These are phyloP conservation scores for Haematococcus sp. DNA, from an alignment of 139 green algal genomes.

Conservation along the genomic window DNA sequence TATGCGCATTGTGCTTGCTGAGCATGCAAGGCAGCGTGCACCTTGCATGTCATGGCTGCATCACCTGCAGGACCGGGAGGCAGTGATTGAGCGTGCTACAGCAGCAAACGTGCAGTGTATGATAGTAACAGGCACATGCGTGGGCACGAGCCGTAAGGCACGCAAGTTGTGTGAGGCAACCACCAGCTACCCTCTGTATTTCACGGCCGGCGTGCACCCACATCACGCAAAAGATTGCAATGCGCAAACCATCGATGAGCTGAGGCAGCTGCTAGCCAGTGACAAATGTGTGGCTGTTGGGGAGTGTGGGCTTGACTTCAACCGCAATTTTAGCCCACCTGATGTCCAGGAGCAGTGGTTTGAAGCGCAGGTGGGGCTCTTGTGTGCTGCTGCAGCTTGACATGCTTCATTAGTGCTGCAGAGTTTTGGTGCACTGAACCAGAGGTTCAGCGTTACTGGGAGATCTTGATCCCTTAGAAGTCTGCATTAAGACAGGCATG, in stretches of 20 bases:
- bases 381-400: too few relatives aligned
- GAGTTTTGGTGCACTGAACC: too few relatives aligned
- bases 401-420: not conserved
- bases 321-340: conserved; percentile 71
- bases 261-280: conserved; percentile 46
- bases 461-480: too few relatives aligned
- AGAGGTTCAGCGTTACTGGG: too few relatives aligned
- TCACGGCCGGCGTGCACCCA: conserved; percentile 75
- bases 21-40: not conserved
- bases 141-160: conserved; percentile 34
- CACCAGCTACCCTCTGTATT: conserved; percentile 46
- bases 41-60: not conserved
- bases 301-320: conserved; percentile 81
- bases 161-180: conserved; percentile 23
- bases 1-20: too few relatives aligned
- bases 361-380: conserved; percentile 46
- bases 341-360: conserved; percentile 70
- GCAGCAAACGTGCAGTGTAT: conserved; percentile 20
- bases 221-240: conserved; percentile 74
- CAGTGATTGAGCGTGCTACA: conserved; percentile 49
- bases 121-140: conserved; percentile 35
- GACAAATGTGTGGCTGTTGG: conserved; percentile 48
- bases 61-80: conserved; percentile 42
- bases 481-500: too few relatives aligned
- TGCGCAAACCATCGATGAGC: conserved; percentile 33